phyloP scores from a whole-genome alignment of 805 yeast species.

The Pichia rugopelliculosa region DNA sequence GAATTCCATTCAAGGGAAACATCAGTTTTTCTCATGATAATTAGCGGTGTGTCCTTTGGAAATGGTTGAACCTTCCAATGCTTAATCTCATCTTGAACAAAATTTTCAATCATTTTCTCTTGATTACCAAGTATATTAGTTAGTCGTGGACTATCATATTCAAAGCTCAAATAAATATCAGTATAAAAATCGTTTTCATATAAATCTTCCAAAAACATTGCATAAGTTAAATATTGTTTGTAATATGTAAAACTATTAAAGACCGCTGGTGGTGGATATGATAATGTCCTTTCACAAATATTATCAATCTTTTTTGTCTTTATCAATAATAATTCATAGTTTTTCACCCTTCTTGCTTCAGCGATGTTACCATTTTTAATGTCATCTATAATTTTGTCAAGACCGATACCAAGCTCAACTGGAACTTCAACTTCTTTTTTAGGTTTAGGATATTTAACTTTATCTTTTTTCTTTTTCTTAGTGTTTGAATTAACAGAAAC shows the following conservation, averaged over 20 bases:
- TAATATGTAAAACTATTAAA: constrained; percentile 46
- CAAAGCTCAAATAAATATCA: no score
- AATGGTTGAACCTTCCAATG: constrained; percentile 53
- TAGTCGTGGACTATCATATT: constrained; percentile 16
- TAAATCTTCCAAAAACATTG: constrained; percentile 40
- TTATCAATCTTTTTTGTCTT: no score
- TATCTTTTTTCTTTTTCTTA: no score
- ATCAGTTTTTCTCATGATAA: constrained; percentile 37
- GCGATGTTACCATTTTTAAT: no score
- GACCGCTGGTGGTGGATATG: constrained; percentile 13
- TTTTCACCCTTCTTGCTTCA: constrained; percentile 7
- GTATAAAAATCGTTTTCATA: constrained; percentile 38
- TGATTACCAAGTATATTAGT: constrained; percentile 35
- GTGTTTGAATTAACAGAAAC: no score
- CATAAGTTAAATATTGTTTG: constrained; percentile 52
- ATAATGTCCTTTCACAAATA: no score
- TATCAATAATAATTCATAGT: constrained; percentile 14
- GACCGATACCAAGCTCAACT: no score
- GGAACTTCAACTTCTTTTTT: no score
- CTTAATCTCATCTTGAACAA: constrained; percentile 43
- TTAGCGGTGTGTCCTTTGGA: constrained; percentile 47
- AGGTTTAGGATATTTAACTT: no score
- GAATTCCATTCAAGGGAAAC: constrained; percentile 24
- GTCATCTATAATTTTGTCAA: no score
- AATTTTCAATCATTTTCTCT: constrained; percentile 39